Evolutionary conservation across 2,329 filamentous ascomycete genomes (phyloP), one percentile per base, ranked within the genome.

Genomic region (Fusarium sp.): DNA sequence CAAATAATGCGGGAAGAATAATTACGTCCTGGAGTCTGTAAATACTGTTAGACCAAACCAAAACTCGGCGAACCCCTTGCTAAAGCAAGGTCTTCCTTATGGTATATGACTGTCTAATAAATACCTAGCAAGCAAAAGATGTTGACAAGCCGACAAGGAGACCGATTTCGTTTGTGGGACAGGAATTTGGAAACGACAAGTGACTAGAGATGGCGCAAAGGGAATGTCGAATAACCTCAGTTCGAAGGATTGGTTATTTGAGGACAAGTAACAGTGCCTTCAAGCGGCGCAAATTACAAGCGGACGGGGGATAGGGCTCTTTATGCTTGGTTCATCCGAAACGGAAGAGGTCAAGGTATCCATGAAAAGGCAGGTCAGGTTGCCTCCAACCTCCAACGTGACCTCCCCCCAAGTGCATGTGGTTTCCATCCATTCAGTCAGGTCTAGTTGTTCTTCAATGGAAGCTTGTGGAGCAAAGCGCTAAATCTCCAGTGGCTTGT

Each of bases 331-430:
- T 48, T 64, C 53, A 52, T 58, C 72, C 64, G 60, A 71, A 67
- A 60, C 53, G 48, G 45, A 45, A 61, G 61, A 59, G 60, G 40
- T 59, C 65, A 59, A 69, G 55, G 67, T 60, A 58, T 60, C 50
- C 57, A 35, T 40, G 60, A 38, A 60, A 23, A 54, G 37, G 52
- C 52, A 60, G 61, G 63, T 65, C 52, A 72, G 69, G 69, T 63
- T 73, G 66, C 65, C 71, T 70, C 69, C 65, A 70, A 63, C 65
- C 71, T 72, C 70, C 71, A 74, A 64, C 69, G 71, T 74, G 71
- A 73, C 71, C 69, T 66, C 27, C 52, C 62, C 63, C 69, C 41
- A 26, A 55, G 38, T 33, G 38, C 52, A 55, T 23, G 38, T 56
- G 65, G 53, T 63, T 63, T 57, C 60, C 57, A 56, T 59, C 64